Evolutionary conservation across 2,329 filamentous ascomycete genomes (phyloP), one percentile per base, ranked within the genome.

Genomic region (Botrytis fragariae): DNA sequence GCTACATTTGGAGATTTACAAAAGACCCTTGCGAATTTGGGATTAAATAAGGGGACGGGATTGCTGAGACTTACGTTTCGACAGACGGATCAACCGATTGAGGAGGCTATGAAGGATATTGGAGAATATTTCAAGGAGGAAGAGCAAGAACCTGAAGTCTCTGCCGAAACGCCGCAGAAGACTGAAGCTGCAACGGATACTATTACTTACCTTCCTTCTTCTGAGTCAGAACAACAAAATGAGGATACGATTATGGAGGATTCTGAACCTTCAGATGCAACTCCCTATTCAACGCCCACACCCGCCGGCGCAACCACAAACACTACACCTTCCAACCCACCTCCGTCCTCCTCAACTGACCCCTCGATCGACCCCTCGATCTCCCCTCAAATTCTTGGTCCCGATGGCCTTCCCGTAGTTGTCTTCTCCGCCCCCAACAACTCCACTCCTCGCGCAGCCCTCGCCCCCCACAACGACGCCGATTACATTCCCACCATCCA

Each of bases 21-120:
- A 81, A 97, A 97, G 85, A 95, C 93, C 1, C 83, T 99, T 63
- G 91, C 90, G 8, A 93, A 97, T 81, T 84, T 98, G 29, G 96
- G 96, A 0, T 91, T 97, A 79, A 97, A 95, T 80, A 91, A 89
- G 65, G 95, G 96, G 9, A 95, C 88, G 79, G 91, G 93, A 7
- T 84, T 97, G 72, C 86, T 99, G 72, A 88, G 93, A 73, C 83
- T 99, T 74, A 90, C 86, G 48, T 98, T 95, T 83, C 90, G 88
- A 80, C 87, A 87, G 75, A 96, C 93, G 10, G 90, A 92, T 20
- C 89, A 89, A 80, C 94, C 94, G 3, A 83, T 98, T 42, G 93
- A 94, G 77, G 92, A 95, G 76, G 95, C 95, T 16, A 94, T 97
- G 90, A 84, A 86, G 64, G 88, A 95, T 79, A 97, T 98, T 75